These are phyloP conservation scores for Neurospora intermedia DNA, from an alignment of 495 filamentous ascomycete genomes.

Conservation along the genomic window DNA sequence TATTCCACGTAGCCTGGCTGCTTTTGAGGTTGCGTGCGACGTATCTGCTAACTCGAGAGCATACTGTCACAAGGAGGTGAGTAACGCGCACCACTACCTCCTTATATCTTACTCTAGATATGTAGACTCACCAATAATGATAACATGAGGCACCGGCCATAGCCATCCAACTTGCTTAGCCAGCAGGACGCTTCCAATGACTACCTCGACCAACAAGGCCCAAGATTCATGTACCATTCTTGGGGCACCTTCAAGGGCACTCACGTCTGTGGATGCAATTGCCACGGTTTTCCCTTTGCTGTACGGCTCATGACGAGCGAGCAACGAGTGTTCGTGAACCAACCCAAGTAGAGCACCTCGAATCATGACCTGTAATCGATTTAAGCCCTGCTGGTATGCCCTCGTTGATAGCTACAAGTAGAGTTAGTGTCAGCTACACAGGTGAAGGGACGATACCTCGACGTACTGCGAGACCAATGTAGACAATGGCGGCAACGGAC, in stretches of 20 bases:
- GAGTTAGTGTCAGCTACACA: background rate
- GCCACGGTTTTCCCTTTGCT: constrained; percentile 46
- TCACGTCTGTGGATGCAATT: constrained; percentile 45
- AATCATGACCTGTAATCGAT: constrained; percentile 48
- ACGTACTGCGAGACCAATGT: constrained; percentile 48
- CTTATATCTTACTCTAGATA: background rate
- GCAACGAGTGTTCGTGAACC: constrained; percentile 45
- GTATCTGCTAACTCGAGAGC: constrained; percentile 30
- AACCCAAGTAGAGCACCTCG: constrained; percentile 47
- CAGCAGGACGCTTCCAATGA: constrained; percentile 48
- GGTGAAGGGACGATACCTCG: background rate
- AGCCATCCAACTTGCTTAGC: constrained; percentile 45
- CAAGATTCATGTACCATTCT: constrained; percentile 32
- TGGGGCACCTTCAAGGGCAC: constrained; percentile 15
- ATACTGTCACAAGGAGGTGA: constrained; percentile 16
- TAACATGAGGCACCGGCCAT: constrained; percentile 43
- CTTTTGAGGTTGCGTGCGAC: constrained; percentile 37
- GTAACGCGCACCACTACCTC: background rate
- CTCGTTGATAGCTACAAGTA: constrained; percentile 36
- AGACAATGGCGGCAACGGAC: constrained; percentile 45
- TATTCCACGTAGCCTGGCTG: constrained; percentile 39
- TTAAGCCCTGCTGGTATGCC: constrained; percentile 45
- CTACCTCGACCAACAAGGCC: constrained; percentile 48
- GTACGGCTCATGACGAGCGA: constrained; percentile 28
- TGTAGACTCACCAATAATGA: constrained; percentile 38